Base-by-base conservation (phyloP, 345 rosid species). In the Geranium rotundifolium region DNA sequence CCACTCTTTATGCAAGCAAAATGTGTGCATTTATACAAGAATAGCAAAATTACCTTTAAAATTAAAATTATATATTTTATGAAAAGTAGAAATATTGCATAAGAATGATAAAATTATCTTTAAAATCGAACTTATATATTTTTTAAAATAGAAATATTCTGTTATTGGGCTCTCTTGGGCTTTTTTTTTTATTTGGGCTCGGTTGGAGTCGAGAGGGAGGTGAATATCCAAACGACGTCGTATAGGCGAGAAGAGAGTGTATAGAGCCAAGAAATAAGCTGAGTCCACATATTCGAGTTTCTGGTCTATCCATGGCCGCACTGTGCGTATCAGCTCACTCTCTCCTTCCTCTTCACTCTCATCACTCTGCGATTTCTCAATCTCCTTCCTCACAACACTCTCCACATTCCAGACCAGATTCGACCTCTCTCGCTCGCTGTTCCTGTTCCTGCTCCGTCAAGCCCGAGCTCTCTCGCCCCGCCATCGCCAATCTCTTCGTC, bases 251-350 rank as follows among this genome's bases (percentile, higher is more conserved):
- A 31, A 3, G 37, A 3, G 37, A 3, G 37, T 6, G 50, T 41
- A 5, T 41, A 12, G 9, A 6, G 10, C 4, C 50, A 9, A 41
- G 50, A 41, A 41, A 41, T 9, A 9, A 41, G 50, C 50, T 41
- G 50, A 41, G 50, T 73, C 88, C 81, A 76, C 85, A 72, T 58
- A 64, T 75, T 72, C 58, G 39, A 8, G 19, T 49, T 37, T 30
- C 23, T 23, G 23, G 12, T 62, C 61, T 69, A 78, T 76, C 86
- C 71, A 85, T 85, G 97, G 89, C 92, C 57, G 60, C 85, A 27
- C 61, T 57, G 20, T 52, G 65, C 55, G 62, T 46, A 60, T 37
- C 65, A 41, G 64, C 19, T 37, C 39, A 62, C 60, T 61, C 69
- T 60, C 59, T 66, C 65, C 71, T 46, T 60, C 67, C 46, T 17